Base-by-base conservation (phyloP, 2,329 filamentous ascomycete genomes). In the Sclerotinia borealis region DNA sequence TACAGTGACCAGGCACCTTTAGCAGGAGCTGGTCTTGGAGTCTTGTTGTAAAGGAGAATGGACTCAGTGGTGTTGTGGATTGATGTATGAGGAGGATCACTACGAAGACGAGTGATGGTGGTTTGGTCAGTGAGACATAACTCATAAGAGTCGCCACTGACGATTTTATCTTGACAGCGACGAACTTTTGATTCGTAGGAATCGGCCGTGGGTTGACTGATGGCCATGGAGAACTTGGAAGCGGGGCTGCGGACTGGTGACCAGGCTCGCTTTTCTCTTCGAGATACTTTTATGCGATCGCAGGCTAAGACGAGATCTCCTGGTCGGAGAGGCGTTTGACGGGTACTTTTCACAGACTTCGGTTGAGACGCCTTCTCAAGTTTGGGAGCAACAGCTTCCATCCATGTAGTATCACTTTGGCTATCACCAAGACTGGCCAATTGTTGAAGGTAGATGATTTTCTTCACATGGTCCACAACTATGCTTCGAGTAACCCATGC, bases 401-500 rank as follows among this genome's bases (percentile, higher is more conserved):
- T 64, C 68, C 66, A 70, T 39, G 31, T 19, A 17, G 48, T 48
- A 34, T 62, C 60, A 19, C 39, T 68, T 34, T 80, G 77, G 2
- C 75, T 62, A 13, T 73, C 65, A 19, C 73, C 76, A 37, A 50
- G 61, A 29, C 66, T 62, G 25, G 36, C 66, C n/a, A 88, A 79
- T 17, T 81, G 84, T 71, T 90, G 88, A 17, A 89, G 72, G 63
- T 84, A 83, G 8, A 84, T 72, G n/a, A 77, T 76, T 27, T 79
- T 78, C 2, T 80, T 76, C n/a, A 79, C 72, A 65, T 88, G 85
- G 69, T 90, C 86, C 29, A 90, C 72, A 7, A 90, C 82, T 29
- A 90, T 77, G 68, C 85, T 89, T 58, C 85, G 78, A 63, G 85
- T 83, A 10, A 87, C 80, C 76, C 87, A 88, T 13, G 83, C 77